These are phyloP conservation scores for Globisporangium camurandrum DNA, from an alignment of 352 stramenopile genomes.

Conservation along the genomic window DNA sequence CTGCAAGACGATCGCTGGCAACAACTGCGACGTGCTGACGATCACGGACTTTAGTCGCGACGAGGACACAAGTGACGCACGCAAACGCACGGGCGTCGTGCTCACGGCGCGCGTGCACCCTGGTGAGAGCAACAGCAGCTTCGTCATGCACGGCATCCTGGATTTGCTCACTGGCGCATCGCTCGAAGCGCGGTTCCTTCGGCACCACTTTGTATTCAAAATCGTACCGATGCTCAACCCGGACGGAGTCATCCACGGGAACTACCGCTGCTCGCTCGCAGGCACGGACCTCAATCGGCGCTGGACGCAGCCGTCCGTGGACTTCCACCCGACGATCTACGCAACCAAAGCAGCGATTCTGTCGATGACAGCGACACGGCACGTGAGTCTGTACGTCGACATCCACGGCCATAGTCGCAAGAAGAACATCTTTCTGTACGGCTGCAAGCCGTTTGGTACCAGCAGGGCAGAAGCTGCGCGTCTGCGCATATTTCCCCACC, in stretches of 20 bases:
- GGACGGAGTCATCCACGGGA: slow-evolving; percentile 89
- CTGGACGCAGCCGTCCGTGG: slow-evolving; percentile 43
- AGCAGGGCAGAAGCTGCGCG: slow-evolving; percentile 39
- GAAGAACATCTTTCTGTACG: slow-evolving; percentile 88
- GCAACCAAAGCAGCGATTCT: slow-evolving; percentile 71
- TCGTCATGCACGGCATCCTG: slow-evolving; percentile 86
- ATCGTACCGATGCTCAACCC: slow-evolving; percentile 92
- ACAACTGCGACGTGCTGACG: slow-evolving; percentile 84
- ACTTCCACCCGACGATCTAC: slow-evolving; percentile 71
- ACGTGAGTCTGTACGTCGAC: slow-evolving; percentile 77
- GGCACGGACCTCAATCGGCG: slow-evolving; percentile 85
- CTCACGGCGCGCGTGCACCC: slow-evolving; percentile 83
- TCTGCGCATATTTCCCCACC: slow-evolving; percentile 61
- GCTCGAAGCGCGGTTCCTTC: slow-evolving; percentile 63
- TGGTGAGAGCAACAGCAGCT: slow-evolving; percentile 86
- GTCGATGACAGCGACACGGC: slow-evolving; percentile 29
- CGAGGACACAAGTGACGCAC: slow-evolving; percentile 31
- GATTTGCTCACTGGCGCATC: slow-evolving; percentile 75
- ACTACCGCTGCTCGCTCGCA: slow-evolving; percentile 83
- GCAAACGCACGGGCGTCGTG: slow-evolving; percentile 50
- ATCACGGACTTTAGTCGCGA: slow-evolving; percentile 76
- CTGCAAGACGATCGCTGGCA: slow-evolving; percentile 78
- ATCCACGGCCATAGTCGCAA: slow-evolving; percentile 86
- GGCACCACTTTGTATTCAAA: slow-evolving; percentile 85
- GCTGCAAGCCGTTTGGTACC: slow-evolving; percentile 40